Conservation (phyloP, 192 early-diverging fungal genomes). For the Haplosporangium gracile region DNA sequence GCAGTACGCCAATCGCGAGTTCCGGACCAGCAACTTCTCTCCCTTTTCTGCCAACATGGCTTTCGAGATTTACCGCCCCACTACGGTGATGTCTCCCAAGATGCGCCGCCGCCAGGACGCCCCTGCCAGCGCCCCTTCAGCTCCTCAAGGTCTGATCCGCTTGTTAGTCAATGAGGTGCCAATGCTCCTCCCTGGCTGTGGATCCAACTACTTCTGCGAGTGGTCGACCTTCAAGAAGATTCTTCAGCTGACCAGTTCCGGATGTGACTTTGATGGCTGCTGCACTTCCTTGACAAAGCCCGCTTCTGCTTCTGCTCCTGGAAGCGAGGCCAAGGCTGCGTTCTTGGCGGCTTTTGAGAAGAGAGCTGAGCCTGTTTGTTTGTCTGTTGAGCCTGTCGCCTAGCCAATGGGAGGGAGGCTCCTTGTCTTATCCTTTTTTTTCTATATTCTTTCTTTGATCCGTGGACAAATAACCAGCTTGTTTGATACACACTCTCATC, state of each 20-base stretch:
- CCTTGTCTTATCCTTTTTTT: too few species aligned
- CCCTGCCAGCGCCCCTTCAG: not conserved
- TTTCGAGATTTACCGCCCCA: conserved; percentile 40
- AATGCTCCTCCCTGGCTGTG: conserved; percentile 34
- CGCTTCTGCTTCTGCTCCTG: not conserved
- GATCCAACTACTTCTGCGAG: conserved; percentile 30
- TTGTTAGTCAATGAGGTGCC: conserved; percentile 48
- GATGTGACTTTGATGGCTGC: conserved; percentile 43
- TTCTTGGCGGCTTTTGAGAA: not conserved
- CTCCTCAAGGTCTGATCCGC: conserved; percentile 30
- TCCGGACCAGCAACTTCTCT: conserved; percentile 27
- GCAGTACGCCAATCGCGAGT: conserved; percentile 29
- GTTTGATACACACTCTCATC: too few species aligned
- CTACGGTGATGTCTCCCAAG: not conserved
- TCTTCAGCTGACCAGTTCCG: conserved; percentile 16
- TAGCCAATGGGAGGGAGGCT: too few species aligned
- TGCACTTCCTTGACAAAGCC: not conserved
- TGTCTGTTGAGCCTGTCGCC: too few species aligned
- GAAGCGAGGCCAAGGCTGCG: not conserved
- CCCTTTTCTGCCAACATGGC: conserved; percentile 46
- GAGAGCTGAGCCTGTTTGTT: not conserved
- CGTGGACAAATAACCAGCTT: too few species aligned
- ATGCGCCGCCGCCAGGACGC: conserved; percentile 1
- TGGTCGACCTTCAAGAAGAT: conserved; percentile 36
- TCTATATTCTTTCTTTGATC: too few species aligned